Percentiles rank a stretch among this genome's conserved stretches.
phyloP scores from a whole-genome alignment of 106 monocot genomes.

The Apostasia ramifera region DNA sequence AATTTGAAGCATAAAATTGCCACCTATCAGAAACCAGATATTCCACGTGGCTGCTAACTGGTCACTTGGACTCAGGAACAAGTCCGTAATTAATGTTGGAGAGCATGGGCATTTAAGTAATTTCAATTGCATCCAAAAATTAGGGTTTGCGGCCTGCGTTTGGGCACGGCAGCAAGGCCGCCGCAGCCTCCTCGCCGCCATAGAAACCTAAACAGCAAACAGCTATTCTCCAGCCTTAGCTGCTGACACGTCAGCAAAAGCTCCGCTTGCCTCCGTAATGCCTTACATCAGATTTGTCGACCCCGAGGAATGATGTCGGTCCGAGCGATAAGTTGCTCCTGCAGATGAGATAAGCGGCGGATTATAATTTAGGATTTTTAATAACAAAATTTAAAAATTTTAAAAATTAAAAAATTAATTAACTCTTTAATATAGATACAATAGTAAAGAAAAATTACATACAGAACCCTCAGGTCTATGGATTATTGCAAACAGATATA shows the following conservation, averaged over 20 bases:
- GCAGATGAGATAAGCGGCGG: not conserved
- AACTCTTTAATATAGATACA: not conserved
- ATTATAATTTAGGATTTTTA: not conserved
- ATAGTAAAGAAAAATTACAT: not conserved
- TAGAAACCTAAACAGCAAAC: no score
- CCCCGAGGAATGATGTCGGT: slow-evolving; percentile 5
- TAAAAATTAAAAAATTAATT: not conserved
- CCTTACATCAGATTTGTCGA: not conserved
- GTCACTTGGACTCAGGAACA: no score
- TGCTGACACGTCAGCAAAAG: not conserved
- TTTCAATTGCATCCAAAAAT: no score
- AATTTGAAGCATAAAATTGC: no score
- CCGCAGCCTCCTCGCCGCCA: no score
- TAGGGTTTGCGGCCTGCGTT: no score
- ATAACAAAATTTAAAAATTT: not conserved
- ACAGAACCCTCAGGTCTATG: not conserved
- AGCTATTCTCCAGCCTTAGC: no score
- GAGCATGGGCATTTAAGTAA: no score
- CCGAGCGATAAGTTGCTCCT: not conserved
- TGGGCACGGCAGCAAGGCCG: no score
- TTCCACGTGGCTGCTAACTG: no score
- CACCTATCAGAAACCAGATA: no score
- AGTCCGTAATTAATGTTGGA: no score
- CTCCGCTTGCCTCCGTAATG: not conserved
- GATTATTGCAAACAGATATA: not conserved